A percentile compares a stretch with the other conserved stretches of the same genome.
Conservation (phyloP, 345 rosid genomes). For the Pistacia vera region DNA sequence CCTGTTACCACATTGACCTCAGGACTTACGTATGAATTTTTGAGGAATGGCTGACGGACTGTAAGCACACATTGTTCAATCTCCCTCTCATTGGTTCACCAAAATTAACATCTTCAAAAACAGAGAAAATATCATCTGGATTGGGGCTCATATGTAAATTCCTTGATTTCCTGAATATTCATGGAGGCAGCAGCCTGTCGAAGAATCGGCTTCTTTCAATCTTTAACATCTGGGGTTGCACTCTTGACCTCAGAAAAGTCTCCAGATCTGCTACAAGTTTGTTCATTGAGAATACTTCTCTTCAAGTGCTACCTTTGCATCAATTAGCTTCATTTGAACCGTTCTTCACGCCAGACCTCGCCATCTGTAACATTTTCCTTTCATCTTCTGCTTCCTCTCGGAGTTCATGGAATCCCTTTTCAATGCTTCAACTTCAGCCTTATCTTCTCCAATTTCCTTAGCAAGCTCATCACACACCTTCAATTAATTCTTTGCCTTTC, state of each 20-base stretch:
- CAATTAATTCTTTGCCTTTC: slow-evolving; percentile 66
- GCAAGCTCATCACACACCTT: slow-evolving; percentile 94
- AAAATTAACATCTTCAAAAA: slow-evolving; percentile 63
- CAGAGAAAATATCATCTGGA: slow-evolving; percentile 62
- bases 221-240: slow-evolving; percentile 37
- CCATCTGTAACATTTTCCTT: slow-evolving; percentile 94
- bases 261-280: slow-evolving; percentile 64
- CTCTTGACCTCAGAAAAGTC: slow-evolving; percentile 47
- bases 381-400: slow-evolving; percentile 80
- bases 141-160: slow-evolving; percentile 65
- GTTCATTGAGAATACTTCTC: slow-evolving; percentile 61
- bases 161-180: slow-evolving; percentile 53
- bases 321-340: slow-evolving; percentile 93
- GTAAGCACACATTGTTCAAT: slow-evolving; percentile 38
- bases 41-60: slow-evolving; percentile 50
- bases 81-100: slow-evolving; percentile 45
- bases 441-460: slow-evolving; percentile 81
- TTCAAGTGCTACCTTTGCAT: slow-evolving; percentile 72
- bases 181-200: slow-evolving; percentile 53
- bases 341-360: slow-evolving; percentile 99
- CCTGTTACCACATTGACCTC: slow-evolving; percentile 38
- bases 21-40: slow-evolving; percentile 57
- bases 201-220: slow-evolving; percentile 48
- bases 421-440: slow-evolving; percentile 71
- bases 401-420: slow-evolving; percentile 68